phyloP scores from a whole-genome alignment of 192 early-diverging fungal genomes.

The Linnemannia schmuckeri region DNA sequence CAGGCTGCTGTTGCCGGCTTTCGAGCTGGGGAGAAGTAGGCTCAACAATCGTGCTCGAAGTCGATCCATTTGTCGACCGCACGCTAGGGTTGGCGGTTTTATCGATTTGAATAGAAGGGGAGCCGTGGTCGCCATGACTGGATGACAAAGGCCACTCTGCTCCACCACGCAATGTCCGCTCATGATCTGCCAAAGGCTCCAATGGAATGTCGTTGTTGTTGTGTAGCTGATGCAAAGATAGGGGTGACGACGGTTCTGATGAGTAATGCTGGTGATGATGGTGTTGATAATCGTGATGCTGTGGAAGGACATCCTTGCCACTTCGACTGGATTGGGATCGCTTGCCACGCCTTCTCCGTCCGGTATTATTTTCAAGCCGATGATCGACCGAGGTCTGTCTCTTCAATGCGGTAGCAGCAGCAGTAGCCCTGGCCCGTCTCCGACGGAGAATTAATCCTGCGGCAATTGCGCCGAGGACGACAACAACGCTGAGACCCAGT shows the following conservation, averaged over 20 bases:
- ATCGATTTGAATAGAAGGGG: background rate
- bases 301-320: background rate
- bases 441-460: constrained; percentile 34
- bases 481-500: constrained; percentile 15
- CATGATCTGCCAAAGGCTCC: background rate
- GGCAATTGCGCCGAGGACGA: constrained; percentile 32
- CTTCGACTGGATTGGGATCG: background rate
- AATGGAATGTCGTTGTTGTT: background rate
- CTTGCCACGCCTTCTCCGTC: background rate
- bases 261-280: background rate
- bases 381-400: background rate
- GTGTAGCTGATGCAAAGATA: background rate
- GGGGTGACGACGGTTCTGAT: background rate
- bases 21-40: background rate
- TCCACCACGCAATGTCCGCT: background rate
- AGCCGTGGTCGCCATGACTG: too few species aligned
- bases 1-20: too few species aligned
- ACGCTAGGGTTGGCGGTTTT: background rate
- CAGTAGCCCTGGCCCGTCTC: constrained; percentile 17
- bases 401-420: background rate
- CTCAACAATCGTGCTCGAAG: background rate
- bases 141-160: background rate
- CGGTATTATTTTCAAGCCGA: background rate
- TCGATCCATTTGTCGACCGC: background rate
- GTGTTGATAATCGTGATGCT: background rate